Evolutionary conservation across 768 basidiomycete species (phyloP).

Genomic region (Mycena galopus): DNA sequence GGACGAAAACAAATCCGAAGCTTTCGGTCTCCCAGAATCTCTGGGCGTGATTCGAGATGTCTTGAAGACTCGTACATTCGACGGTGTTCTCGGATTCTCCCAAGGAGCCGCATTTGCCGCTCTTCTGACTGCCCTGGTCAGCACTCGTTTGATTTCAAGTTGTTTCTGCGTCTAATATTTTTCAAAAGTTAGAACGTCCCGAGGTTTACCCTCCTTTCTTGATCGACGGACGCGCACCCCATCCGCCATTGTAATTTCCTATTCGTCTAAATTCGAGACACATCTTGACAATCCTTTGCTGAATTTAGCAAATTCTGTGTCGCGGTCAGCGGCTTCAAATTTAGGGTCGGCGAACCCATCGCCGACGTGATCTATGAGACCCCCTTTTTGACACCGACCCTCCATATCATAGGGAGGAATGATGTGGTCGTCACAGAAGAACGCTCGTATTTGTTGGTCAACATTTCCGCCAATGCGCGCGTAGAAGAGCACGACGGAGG

Average conservation of each 20-base stretch:
- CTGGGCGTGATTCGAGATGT: slow-evolving; percentile 67
- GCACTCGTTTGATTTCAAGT: slow-evolving; percentile 40
- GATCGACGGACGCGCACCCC: slow-evolving; percentile 71
- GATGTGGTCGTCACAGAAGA: slow-evolving; percentile 83
- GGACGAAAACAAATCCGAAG: slow-evolving; percentile 64
- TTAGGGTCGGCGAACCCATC: slow-evolving; percentile 55
- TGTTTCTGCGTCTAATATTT: not conserved
- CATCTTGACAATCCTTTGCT: not conserved
- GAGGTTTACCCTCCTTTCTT: slow-evolving; percentile 69
- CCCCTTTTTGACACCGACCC: slow-evolving; percentile 75
- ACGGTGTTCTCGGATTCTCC: slow-evolving; percentile 55
- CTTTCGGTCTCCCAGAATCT: slow-evolving; percentile 70
- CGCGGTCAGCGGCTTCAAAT: slow-evolving; percentile 80
- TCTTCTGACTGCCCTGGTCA: slow-evolving; percentile 75
- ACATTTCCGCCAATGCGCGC: slow-evolving; percentile 66
- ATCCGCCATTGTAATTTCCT: slow-evolving; percentile 82
- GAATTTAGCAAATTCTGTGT: slow-evolving; percentile 75
- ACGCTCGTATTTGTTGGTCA: slow-evolving; percentile 69
- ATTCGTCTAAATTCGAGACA: not conserved
- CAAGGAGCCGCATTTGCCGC: slow-evolving; percentile 87
- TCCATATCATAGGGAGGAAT: slow-evolving; percentile 83
- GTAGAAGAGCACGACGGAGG: slow-evolving; percentile 87
- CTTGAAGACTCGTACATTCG: slow-evolving; percentile 70
- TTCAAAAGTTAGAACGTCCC: slow-evolving; percentile 65
- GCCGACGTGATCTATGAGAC: slow-evolving; percentile 62